Conservation (phyloP, 2,329 filamentous ascomycete genomes). For the Byssothecium circinans region DNA sequence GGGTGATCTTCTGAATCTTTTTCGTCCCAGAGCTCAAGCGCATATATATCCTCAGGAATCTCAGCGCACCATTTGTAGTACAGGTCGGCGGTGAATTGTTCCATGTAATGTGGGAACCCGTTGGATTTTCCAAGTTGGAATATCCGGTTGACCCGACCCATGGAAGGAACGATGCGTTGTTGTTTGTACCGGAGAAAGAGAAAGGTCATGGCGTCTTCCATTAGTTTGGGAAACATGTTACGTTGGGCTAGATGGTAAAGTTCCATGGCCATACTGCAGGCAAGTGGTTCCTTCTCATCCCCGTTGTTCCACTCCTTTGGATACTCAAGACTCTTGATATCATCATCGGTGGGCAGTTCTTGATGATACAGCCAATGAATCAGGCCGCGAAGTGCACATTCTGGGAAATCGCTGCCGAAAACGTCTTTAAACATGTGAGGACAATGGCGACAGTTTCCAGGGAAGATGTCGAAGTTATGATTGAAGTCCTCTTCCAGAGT, state of each 20-base stretch:
- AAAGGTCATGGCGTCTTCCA: slow-evolving; percentile 2
- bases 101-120: no score
- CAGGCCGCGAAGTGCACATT: background rate
- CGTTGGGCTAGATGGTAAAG: background rate
- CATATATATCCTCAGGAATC: no score
- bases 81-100: no score
- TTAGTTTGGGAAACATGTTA: background rate
- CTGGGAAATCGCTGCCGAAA: background rate
- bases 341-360: slow-evolving; percentile 1
- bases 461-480: no score
- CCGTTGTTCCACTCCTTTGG: background rate
- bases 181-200: slow-evolving; percentile 1
- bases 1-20: no score
- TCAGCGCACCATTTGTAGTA: no score
- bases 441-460: background rate
- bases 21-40: no score
- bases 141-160: no score
- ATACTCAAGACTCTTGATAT: background rate
- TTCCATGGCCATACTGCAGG: slow-evolving; percentile 1
- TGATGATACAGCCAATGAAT: slow-evolving; percentile 1
- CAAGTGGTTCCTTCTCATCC: background rate
- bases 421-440: background rate
- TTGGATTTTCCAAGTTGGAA: no score
- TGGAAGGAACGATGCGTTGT: background rate
- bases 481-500: no score